Evolutionary conservation across 2,329 filamentous ascomycete species (phyloP), one percentile per base, ranked within the genome.

Genomic region (Boeremia lycopersici): DNA sequence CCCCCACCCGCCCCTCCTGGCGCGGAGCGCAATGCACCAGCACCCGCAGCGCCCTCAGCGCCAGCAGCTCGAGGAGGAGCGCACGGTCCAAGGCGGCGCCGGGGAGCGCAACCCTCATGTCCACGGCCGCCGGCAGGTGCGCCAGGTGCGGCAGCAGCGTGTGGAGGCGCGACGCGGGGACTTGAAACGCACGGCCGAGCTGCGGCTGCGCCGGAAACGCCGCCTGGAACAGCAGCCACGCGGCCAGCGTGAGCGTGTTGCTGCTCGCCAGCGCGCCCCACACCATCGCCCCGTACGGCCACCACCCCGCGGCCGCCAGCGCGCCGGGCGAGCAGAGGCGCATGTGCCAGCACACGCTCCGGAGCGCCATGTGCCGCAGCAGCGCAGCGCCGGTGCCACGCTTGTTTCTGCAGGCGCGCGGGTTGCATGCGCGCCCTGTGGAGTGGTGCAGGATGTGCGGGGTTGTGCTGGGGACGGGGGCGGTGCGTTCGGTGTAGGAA

Each of bases 241-340:
- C 33, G 10, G 7, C 39, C 19, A 53, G 48, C 10, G 31, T 48
- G 15, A 53, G 33, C 8, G 50, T 31, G n/a, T 48, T 39, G 12
- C 50, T 53, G 47, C 15, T 12, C 25, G 48, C 43, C 13, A 53
- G 44, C 11, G 28, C 25, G 8, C 10, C 26, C 33, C 48, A 53
- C 9, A 53, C 10, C n/a, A 28, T 38, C 6, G 10, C 26, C 11
- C 38, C 38, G n/a, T 48, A 38, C 2, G 45, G 34, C 34, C 34
- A 36, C 44, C 50, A 48, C 2, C 44, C 50, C 5, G 28, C 17
- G 10, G 33, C n/a, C n/a, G 26, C 31, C 2, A 53, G 44, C 11
- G 43, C 38, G 26, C 43, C 50, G 6, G 43, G 50, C 50, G 29
- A n/a, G n/a, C 48, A 48, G 1, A 47, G 36, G 6, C 33, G 30